These are phyloP conservation scores for Filosporella fistucella DNA, from an alignment of 495 filamentous ascomycete species.

Conservation along the genomic window DNA sequence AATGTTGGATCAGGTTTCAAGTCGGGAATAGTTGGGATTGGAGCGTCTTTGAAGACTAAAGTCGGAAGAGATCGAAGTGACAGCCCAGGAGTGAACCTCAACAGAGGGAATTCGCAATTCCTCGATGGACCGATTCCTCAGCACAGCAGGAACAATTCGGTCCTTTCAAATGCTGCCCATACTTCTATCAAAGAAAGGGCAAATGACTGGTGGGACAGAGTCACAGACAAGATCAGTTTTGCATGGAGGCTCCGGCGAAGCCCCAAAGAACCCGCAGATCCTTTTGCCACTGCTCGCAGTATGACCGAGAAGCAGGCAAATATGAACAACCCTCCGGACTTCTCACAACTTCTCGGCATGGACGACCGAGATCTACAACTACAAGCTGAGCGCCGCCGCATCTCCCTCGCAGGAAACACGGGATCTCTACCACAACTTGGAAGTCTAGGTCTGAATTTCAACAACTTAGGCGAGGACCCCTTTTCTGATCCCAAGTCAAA, in stretches of 20 bases:
- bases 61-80: conserved; percentile 27
- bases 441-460: conserved; percentile 34
- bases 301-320: conserved; percentile 24
- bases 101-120: conserved; percentile 48
- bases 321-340: conserved; percentile 20
- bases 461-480: conserved; percentile 24
- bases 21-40: conserved; percentile 22
- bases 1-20: conserved; percentile 24
- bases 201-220: conserved; percentile 35
- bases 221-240: conserved; percentile 32
- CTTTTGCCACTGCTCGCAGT: conserved; percentile 20
- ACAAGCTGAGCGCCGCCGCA: conserved; percentile 13
- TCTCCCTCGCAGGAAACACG: conserved; percentile 11
- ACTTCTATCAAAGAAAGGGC: conserved; percentile 28
- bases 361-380: conserved; percentile 24
- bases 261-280: conserved; percentile 16
- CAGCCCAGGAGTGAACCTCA: conserved; percentile 39
- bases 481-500: conserved; percentile 31
- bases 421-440: conserved; percentile 25
- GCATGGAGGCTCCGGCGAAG: conserved; percentile 28
- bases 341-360: conserved; percentile 18
- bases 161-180: conserved; percentile 10
- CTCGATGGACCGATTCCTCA: conserved; percentile 30
- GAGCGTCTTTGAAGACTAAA: conserved; percentile 27
- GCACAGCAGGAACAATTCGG: conserved; percentile 33